A percentile compares a stretch with the other conserved stretches of the same genome.
Conservation (phyloP, 441 rosid genomes). For the Theobroma grandiflorum region DNA sequence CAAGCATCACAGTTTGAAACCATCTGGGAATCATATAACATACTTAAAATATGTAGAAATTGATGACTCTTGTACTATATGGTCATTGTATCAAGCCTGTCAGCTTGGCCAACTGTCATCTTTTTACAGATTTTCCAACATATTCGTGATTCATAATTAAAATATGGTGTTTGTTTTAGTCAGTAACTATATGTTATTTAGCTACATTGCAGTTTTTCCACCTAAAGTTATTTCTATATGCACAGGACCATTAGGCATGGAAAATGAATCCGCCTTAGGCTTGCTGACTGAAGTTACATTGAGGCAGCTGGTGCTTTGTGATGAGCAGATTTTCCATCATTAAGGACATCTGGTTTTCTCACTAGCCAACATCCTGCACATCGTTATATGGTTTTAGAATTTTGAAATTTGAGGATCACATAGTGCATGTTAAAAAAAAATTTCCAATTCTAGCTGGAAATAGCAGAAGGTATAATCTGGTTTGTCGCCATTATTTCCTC, state of each 20-base stretch:
- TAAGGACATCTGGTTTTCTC: slow-evolving; percentile 69
- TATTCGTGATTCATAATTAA: too few relatives aligned
- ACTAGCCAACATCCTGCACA: slow-evolving; percentile 75
- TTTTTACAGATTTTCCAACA: too few relatives aligned
- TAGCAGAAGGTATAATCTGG: slow-evolving; percentile 75
- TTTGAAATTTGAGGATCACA: too few relatives aligned
- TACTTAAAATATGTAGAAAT: background rate
- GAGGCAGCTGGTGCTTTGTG: slow-evolving; percentile 60
- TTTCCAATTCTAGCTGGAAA: slow-evolving; percentile 53
- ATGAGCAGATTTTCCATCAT: slow-evolving; percentile 66
- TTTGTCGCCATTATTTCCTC: slow-evolving; percentile 15
- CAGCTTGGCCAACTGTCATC: too few relatives aligned
- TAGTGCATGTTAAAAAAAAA: too few relatives aligned
- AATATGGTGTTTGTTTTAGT: too few relatives aligned
- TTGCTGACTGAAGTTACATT: slow-evolving; percentile 28
- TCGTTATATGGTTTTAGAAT: too few relatives aligned
- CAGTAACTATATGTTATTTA: background rate
- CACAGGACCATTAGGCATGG: background rate
- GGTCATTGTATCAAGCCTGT: too few relatives aligned
- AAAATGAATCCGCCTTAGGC: background rate
- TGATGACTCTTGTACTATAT: background rate
- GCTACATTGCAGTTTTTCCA: background rate
- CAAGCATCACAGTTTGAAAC: too few relatives aligned
- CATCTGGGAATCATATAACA: too few relatives aligned
- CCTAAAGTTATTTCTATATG: background rate